phyloP scores from a whole-genome alignment of 2,329 filamentous ascomycete species.

The Diaporthe ilicicola region DNA sequence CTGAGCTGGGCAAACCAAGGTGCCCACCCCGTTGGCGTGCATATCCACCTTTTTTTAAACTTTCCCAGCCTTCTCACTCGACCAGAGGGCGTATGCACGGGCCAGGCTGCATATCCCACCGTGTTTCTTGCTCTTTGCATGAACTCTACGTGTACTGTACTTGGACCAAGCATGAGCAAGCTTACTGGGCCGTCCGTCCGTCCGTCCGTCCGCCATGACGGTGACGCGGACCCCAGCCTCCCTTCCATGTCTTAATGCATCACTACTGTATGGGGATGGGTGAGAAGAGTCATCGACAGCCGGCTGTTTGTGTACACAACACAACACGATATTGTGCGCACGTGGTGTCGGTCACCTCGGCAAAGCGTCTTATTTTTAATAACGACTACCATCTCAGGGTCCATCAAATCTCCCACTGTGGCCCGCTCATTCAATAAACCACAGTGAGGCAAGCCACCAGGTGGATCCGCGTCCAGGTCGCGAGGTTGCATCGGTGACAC shows the following conservation, averaged over 20 bases:
- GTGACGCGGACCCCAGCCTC: slow-evolving; percentile 1
- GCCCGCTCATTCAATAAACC: slow-evolving; percentile 25
- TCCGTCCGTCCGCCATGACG: not conserved
- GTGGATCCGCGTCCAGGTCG: slow-evolving; percentile 18
- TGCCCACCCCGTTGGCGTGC: not conserved
- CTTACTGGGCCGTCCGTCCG: too few species aligned
- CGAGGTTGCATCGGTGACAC: slow-evolving; percentile 19
- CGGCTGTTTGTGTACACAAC: not conserved
- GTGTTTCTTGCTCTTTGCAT: slow-evolving; percentile 10
- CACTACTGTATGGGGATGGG: not conserved
- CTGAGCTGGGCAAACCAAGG: slow-evolving; percentile 11
- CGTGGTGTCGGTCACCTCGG: slow-evolving; percentile 8
- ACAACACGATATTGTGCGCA: not conserved
- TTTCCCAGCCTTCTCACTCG: not conserved
- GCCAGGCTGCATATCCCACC: slow-evolving; percentile 16
- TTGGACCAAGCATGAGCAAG: not conserved
- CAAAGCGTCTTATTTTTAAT: slow-evolving; percentile 19
- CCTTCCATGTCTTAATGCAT: not conserved
- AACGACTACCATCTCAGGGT: slow-evolving; percentile 15
- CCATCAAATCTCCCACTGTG: slow-evolving; percentile 27
- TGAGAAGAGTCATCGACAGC: not conserved
- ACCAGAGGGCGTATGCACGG: not conserved
- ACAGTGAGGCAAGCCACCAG: slow-evolving; percentile 3
- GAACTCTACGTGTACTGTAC: not conserved
- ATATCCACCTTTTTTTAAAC: not conserved